Conservation (phyloP, 1,139 yeast species). For the Magnusiomyces suaveolens region DNA sequence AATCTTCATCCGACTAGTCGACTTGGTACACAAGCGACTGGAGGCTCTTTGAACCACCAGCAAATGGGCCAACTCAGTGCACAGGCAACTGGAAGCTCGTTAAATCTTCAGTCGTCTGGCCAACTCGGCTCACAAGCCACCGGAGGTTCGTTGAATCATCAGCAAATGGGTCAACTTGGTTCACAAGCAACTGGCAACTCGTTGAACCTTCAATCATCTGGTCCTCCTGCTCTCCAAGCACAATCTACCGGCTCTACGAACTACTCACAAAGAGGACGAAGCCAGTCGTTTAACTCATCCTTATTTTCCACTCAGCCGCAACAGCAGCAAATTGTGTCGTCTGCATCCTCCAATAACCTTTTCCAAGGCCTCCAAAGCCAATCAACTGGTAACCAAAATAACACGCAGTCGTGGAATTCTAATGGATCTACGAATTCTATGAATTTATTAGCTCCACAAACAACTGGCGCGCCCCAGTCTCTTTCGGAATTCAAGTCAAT, state of each 20-base stretch:
- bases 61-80: background rate
- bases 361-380: background rate
- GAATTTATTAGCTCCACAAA: background rate
- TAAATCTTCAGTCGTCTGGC: constrained; percentile 10
- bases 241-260: background rate
- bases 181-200: background rate
- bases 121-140: constrained; percentile 2
- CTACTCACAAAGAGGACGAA: background rate
- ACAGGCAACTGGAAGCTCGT: background rate
- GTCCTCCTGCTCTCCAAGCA: constrained; percentile 3
- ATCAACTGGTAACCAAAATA: background rate
- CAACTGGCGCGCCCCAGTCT: background rate
- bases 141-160: background rate
- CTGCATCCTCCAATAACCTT: background rate
- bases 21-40: background rate
- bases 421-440: background rate
- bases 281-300: background rate
- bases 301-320: background rate
- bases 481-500: constrained; percentile 3
- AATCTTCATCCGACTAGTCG: constrained; percentile 11
- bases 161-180: background rate
- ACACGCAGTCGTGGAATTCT: background rate
- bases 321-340: background rate
- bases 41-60: background rate
- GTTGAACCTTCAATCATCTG: constrained; percentile 9